Evolutionary conservation across 225 moss, liverwort and hornwort genomes (phyloP), one percentile per base, ranked within the genome.

Genomic region (Bryoerythrophyllum caledonicum): DNA sequence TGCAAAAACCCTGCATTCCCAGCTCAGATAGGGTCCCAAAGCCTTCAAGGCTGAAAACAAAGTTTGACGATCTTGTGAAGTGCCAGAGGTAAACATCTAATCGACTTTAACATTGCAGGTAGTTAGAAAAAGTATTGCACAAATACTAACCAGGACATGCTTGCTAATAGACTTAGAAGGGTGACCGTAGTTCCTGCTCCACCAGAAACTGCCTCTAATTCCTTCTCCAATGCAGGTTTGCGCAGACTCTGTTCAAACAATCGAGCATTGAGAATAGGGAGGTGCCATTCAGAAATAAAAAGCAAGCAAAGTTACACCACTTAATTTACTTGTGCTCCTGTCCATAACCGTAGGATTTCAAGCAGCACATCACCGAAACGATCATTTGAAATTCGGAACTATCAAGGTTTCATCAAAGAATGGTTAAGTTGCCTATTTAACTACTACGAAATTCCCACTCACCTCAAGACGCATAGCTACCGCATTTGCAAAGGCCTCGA

Each of bases 401-500:
- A 65, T 54, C 26, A 23, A 54, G 49, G 48, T 55, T 68, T 68
- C 61, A 70, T 66, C 28, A 70, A 23, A 58, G 56, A 67, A n/a
- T 49, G 20, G 54, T 61, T n/a, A 28, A 57, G 8, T 20, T 70
- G 77, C 43, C 61, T 25, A 40, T 54, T 38, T 35, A 20, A 19
- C 59, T 63, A 23, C 53, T 23, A 34, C 41, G 65, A 28, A 60
- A 52, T 27, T 68, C 44, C 60, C 57, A 63, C 84, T 64, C 34
- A 93, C 94, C 93, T 86, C 78, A 58, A 99, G 90, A 65, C 89
- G 86, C 89, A 90, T 89, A 74, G 84, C 82, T 34, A 95, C 86
- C 54, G 85, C 92, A 84, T 92, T 92, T 69, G 89, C 93, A 73
- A 99, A 95, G 59, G 93, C 99, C 74, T 99, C 93, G 76, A 95